Base-by-base conservation (phyloP, 2,329 filamentous ascomycete genomes). In the Periconia sp. region DNA sequence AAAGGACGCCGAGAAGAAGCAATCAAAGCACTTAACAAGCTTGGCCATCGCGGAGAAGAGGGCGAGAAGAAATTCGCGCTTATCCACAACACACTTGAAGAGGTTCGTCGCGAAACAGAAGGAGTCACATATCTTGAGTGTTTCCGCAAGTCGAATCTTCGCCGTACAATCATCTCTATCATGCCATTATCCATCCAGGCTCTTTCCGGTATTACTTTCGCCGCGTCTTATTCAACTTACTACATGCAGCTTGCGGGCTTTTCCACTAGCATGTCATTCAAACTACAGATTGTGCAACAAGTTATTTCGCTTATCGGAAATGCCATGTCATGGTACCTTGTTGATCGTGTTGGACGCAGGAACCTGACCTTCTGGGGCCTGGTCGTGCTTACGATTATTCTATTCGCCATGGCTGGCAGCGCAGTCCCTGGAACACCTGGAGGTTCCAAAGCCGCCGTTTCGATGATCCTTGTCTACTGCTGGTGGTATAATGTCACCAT, bases 401-500 rank as follows among this genome's bases (percentile, higher is more conserved):
- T 90, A 8, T 92, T 92, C 74, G 48, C 72, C 21, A 59, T 75
- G 32, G 63, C 63, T 5, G 73, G 74, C 21, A 34, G 44, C 31
- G 49, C 49, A 4, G 46, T 49, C 4, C 42, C 43, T 10, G 49
- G 40, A 1, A 41, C 42, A 0, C 59, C 70, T 2, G 76, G 91
- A 4, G 88, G 87, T 0, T 76, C 91, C 3, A 53, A 57, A 19
- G 62, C 52, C 19, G 52, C 50, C 10, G 67, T 70, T 43, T 72
- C 72, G 47, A 53, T 61, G 48, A 51, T 57, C 17, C 26, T 63
- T 2, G 9, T 60, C 9, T 60, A 52, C 21, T 54, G 89, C 0
- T 73, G 92, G 34, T 83, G 85, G 64, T 95, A 95, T 70, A 88
- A 95, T 65, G 76, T 91, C 28, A 87, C 88, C 0, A 89, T 95